Percentiles rank a stretch among this genome's conserved stretches.
These are phyloP conservation scores for Schizophyllum commune DNA, from an alignment of 1,284 basidiomycete species.

Conservation along the genomic window DNA sequence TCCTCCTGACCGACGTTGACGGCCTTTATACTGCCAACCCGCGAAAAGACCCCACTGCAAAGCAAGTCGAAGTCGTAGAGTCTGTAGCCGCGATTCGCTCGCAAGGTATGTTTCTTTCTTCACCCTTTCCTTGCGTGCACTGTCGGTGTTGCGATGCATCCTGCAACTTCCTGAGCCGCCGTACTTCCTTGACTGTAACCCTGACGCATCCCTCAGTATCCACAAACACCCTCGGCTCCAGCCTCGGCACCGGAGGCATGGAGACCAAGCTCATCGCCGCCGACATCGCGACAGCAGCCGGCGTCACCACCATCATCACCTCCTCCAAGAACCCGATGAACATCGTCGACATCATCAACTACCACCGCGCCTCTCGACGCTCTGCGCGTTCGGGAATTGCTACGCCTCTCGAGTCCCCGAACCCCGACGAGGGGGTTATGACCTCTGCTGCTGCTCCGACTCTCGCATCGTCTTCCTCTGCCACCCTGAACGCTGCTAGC, in stretches of 20 bases:
- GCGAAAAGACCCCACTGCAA: constrained; percentile 79
- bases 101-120: constrained; percentile 46
- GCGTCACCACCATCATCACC: constrained; percentile 90
- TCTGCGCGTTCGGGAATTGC: constrained; percentile 18
- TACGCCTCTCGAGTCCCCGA: constrained; percentile 2
- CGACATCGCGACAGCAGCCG: constrained; percentile 93
- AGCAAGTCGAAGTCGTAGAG: constrained; percentile 73
- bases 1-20: constrained; percentile 95
- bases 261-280: constrained; percentile 98
- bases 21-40: constrained; percentile 96
- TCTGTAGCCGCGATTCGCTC: constrained; percentile 79
- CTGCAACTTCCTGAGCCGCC: too few species aligned
- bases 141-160: neutral
- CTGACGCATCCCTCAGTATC: constrained; percentile 50
- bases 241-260: constrained; percentile 97
- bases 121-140: neutral
- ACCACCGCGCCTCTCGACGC: constrained; percentile 14
- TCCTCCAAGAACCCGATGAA: constrained; percentile 75
- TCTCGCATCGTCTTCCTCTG: neutral
- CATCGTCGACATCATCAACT: constrained; percentile 72
- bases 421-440: neutral
- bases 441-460: constrained; percentile 8
- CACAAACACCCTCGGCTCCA: constrained; percentile 87
- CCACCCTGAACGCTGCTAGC: neutral
- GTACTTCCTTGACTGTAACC: neutral